A percentile compares a stretch with the other conserved stretches of the same genome.
Conservation (phyloP, 139 green algal species). For the Diplosphaera chodatii region DNA sequence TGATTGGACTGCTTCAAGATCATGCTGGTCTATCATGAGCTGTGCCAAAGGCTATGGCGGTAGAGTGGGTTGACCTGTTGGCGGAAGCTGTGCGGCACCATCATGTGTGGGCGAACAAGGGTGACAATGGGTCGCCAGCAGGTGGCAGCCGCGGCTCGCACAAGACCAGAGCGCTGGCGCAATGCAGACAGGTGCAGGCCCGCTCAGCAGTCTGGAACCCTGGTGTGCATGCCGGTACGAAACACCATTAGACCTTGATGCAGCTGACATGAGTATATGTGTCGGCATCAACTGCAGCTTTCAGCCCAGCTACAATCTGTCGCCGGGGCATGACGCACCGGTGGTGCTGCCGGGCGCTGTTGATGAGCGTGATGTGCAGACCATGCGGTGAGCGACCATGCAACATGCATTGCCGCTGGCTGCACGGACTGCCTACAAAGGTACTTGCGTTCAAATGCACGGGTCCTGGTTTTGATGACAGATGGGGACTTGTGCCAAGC, state of each 20-base stretch:
- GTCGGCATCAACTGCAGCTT: constrained; percentile 19
- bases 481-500: constrained; percentile 74
- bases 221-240: no score
- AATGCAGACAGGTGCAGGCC: constrained; percentile 10
- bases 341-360: constrained; percentile 25
- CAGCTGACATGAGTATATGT: no score
- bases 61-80: no score
- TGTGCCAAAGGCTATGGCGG: no score
- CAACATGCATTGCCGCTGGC: not conserved
- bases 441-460: no score
- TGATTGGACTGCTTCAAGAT: no score
- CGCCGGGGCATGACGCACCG: constrained; percentile 33
- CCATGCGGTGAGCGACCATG: constrained; percentile 46
- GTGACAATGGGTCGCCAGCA: constrained; percentile 31
- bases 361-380: constrained; percentile 31
- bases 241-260: no score
- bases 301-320: constrained; percentile 44
- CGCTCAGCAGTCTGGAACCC: no score
- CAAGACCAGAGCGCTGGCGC: constrained; percentile 24
- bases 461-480: no score
- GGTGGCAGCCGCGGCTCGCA: constrained; percentile 6
- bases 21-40: no score
- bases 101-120: constrained; percentile 51
- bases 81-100: no score
- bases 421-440: no score